Evolutionary conservation across 1,284 basidiomycete species (phyloP).

Genomic region (Apiotrichum gracile): DNA sequence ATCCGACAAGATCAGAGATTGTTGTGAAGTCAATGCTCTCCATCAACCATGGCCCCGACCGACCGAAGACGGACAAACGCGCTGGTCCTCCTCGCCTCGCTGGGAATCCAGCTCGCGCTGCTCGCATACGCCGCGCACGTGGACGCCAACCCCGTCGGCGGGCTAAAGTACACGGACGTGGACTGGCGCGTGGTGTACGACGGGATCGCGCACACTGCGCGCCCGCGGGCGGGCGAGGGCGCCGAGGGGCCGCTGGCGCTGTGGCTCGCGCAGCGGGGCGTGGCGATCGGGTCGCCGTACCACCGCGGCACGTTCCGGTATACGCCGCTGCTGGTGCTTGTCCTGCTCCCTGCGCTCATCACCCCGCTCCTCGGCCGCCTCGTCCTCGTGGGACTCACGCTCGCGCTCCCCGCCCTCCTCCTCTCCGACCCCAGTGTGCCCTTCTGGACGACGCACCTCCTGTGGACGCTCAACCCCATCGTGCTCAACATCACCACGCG

Average conservation of each 20-base stretch:
- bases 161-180: constrained; percentile 88
- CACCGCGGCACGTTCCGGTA: constrained; percentile 92
- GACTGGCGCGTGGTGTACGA: constrained; percentile 96
- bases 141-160: constrained; percentile 40
- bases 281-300: constrained; percentile 64
- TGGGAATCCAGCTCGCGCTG: constrained; percentile 28
- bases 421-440: constrained; percentile 43
- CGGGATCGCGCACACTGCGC: constrained; percentile 54
- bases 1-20: too few species aligned
- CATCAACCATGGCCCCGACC: too few species aligned
- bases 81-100: constrained; percentile 17
- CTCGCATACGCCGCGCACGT: constrained; percentile 39
- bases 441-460: constrained; percentile 45
- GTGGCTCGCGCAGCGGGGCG: not conserved
- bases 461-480: constrained; percentile 86
- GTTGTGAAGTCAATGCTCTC: too few species aligned
- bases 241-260: constrained; percentile 4
- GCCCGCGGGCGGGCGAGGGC: not conserved
- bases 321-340: constrained; percentile 80
- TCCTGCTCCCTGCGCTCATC: constrained; percentile 74
- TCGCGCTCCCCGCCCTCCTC: constrained; percentile 73
- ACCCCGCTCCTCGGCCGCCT: constrained; percentile 84
- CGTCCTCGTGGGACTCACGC: constrained; percentile 78
- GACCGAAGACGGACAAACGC: not conserved
- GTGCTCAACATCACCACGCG: constrained; percentile 94